Conservation (phyloP, 176 grass and related monocot genomes). For the Lolium perenne region DNA sequence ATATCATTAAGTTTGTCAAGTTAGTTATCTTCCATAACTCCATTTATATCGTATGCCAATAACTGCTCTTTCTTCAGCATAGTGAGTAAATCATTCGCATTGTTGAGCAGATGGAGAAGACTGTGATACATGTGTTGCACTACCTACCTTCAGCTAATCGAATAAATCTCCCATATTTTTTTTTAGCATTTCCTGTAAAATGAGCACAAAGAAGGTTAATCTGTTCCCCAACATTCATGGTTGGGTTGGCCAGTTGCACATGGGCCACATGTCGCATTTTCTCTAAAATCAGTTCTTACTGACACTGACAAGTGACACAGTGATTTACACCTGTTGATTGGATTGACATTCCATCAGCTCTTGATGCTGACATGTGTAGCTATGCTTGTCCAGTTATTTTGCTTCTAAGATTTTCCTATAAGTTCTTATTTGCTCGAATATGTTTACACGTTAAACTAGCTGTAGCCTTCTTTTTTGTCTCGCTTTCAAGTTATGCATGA, state of each 20-base stretch:
- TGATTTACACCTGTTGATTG: not conserved
- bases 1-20: conserved; percentile 11
- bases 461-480: conserved; percentile 7
- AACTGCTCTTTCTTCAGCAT: not conserved
- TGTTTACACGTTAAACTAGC: not conserved
- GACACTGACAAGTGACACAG: not conserved
- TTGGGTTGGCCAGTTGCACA: not conserved
- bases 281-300: not conserved
- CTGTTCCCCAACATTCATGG: not conserved
- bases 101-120: conserved; percentile 14
- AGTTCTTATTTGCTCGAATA: not conserved
- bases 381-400: conserved; percentile 32
- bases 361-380: not conserved
- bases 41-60: conserved; percentile 7
- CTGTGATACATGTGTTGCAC: not conserved
- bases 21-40: conserved; percentile 11
- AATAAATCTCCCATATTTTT: not conserved
- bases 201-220: not conserved
- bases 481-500: conserved; percentile 38
- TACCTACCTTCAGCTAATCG: conserved; percentile 20
- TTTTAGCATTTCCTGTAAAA: conserved; percentile 19
- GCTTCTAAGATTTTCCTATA: conserved; percentile 23
- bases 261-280: not conserved
- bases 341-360: conserved; percentile 17
- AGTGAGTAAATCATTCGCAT: not conserved